phyloP scores from a whole-genome alignment of 1,284 basidiomycete species.

The Ceratobasidium theobromae region DNA sequence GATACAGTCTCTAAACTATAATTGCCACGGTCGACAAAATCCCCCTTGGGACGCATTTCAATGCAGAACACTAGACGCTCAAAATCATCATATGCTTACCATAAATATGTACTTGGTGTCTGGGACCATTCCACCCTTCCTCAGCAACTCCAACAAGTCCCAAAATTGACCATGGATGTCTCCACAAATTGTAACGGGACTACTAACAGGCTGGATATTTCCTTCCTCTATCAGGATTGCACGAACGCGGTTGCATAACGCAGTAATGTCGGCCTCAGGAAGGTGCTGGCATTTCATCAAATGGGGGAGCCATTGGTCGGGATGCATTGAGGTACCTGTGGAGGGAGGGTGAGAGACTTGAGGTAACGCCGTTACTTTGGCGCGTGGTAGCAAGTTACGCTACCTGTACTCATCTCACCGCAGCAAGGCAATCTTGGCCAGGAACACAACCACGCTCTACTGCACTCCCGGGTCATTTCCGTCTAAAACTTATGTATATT shows the following conservation, averaged over 20 bases:
- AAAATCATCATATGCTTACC: slow-evolving; percentile 52
- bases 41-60: slow-evolving; percentile 62
- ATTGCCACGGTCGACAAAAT: slow-evolving; percentile 96
- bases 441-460: not conserved
- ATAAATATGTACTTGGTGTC: slow-evolving; percentile 97
- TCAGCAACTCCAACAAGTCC: slow-evolving; percentile 88
- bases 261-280: slow-evolving; percentile 89
- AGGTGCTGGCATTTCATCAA: slow-evolving; percentile 84
- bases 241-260: slow-evolving; percentile 83
- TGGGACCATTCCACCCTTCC: slow-evolving; percentile 85
- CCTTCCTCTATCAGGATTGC: slow-evolving; percentile 89
- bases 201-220: slow-evolving; percentile 91
- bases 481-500: too few relatives aligned
- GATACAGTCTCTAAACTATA: slow-evolving; percentile 97
- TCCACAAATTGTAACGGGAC: slow-evolving; percentile 90
- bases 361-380: not conserved
- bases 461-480: too few relatives aligned
- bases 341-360: not conserved
- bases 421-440: too few relatives aligned
- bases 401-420: too few relatives aligned
- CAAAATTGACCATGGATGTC: slow-evolving; percentile 97
- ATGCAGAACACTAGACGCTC: not conserved
- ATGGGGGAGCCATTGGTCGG: slow-evolving; percentile 75
- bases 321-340: slow-evolving; percentile 49
- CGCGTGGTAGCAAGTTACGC: too few relatives aligned